Base-by-base conservation (phyloP, 768 basidiomycete species). In the Leucosporidium scottii region DNA sequence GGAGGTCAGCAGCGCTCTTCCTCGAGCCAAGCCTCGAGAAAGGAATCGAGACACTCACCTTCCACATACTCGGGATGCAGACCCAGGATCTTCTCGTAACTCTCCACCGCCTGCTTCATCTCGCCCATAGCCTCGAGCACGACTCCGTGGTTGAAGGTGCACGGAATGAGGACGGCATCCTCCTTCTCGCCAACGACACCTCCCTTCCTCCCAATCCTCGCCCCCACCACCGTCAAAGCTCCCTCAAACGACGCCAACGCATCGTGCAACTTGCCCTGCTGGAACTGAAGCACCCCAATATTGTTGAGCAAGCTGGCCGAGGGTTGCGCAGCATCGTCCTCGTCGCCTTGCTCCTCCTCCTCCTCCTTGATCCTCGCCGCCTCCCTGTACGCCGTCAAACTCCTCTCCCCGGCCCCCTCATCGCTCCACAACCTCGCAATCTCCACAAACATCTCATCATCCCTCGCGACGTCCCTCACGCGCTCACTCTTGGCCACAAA, bases 21-120 rank as follows among this genome's bases (percentile, higher is more conserved):
- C 8, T 67, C 9, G 17, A 49, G n/a, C 20, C 36, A 15, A 18
- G 25, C 8, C 39, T 44, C 23, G 30, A 34, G 3, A 27, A 36
- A 59, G 34, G 58, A 34, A 49, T 23, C 2, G 31, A 49, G 20
- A 81, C 88, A 57, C 39, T 44, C 72, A 94, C 93, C 94, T 76
- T 97, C 94, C 28, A 93, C 84, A 76, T 94, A 97, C 79, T 98
- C 96, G 1, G 93, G 91, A 81, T 98, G 94, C 62, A 88, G 83
- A n/a, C 85, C 80, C 47, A 97, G 79, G 13, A 98, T 36, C 39
- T 61, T 82, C 78, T 92, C 85, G 74, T 93, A 98, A 2, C 90
- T 91, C 72, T 88, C 90, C 70, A 83, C 86, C 3, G 94, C 93
- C 68, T 87, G 82, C 2, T 79, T 82, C 7, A 83, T 82, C 47